Evolutionary conservation across 148 eudicot genomes (phyloP).

Genomic region (Polygonum aviculare): DNA sequence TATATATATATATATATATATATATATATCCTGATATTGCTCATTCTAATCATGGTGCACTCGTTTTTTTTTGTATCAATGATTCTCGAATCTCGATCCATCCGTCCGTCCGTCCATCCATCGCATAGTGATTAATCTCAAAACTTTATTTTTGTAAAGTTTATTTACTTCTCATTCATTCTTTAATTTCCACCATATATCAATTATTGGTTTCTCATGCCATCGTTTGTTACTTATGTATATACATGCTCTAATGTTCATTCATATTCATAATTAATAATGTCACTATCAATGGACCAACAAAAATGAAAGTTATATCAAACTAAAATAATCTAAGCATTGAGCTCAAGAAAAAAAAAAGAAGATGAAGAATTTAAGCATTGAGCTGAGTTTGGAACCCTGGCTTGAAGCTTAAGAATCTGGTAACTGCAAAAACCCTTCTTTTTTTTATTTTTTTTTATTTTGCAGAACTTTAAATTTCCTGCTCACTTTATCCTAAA

Average conservation of each 20-base stretch:
- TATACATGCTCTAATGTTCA: too few species aligned
- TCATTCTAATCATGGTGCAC: too few species aligned
- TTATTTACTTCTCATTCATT: background rate
- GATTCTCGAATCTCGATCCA: background rate
- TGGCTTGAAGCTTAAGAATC: constrained; percentile 7
- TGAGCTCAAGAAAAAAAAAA: too few species aligned
- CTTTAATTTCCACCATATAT: background rate
- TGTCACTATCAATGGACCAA: background rate
- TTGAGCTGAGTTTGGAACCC: background rate
- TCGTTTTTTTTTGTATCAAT: background rate
- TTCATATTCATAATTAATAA: too few species aligned
- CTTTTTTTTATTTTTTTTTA: too few species aligned
- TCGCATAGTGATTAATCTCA: background rate
- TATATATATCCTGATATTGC: too few species aligned
- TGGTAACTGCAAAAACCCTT: background rate
- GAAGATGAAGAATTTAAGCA: background rate
- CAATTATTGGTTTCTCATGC: background rate
- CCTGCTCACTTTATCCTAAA: background rate
- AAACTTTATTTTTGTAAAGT: background rate
- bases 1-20: too few species aligned
- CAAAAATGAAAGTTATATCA: background rate
- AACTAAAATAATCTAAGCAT: background rate
- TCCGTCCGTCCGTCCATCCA: too few species aligned
- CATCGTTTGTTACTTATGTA: background rate
- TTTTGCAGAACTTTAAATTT: background rate